Evolutionary conservation across 208 protist species (phyloP), one percentile per base, ranked within the genome.

Genomic region (Blastocrithidia nonstop): DNA sequence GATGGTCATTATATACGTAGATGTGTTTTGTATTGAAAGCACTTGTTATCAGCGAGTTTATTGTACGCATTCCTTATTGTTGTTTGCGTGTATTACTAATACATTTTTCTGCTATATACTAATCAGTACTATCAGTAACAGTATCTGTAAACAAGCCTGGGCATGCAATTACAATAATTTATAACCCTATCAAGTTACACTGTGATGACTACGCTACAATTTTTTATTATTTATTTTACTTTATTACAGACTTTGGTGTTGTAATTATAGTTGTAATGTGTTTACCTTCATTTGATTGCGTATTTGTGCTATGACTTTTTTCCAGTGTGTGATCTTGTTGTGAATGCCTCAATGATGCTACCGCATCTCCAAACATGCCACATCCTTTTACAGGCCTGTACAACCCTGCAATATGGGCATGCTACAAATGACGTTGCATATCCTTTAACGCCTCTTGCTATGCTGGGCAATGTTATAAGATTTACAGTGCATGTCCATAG

Each of bases 281-380:
- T 47, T 38, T 17, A 15, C 1, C n/a, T 47, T 47, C 36, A 38
- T 27, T 4, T 39, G 38, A 37, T 22, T 32, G 28, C 6, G 37
- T 26, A 36, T 42, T 6, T 24, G 15, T 35, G 3, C 13, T 4
- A n/a, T n/a, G n/a, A n/a, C n/a, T n/a, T n/a, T n/a, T n/a, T n/a
- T n/a, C n/a, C n/a, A n/a, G n/a, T n/a, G n/a, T n/a, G n/a, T n/a
- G n/a, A n/a, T n/a, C n/a, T n/a, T n/a, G n/a, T n/a, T n/a, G n/a
- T n/a, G n/a, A n/a, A n/a, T n/a, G n/a, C n/a, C n/a, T n/a, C n/a
- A n/a, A n/a, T n/a, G n/a, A n/a, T n/a, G n/a, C 37, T 28, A 81
- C 58, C 21, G 23, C 26, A 11, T 89, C 74, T 5, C 80, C 80
- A 52, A 90, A 90, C 3, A 82, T 40, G 22, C 72, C 75, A 42